Evolutionary conservation across 2,329 filamentous ascomycete genomes (phyloP).

Genomic region (Aspergillus felis): DNA sequence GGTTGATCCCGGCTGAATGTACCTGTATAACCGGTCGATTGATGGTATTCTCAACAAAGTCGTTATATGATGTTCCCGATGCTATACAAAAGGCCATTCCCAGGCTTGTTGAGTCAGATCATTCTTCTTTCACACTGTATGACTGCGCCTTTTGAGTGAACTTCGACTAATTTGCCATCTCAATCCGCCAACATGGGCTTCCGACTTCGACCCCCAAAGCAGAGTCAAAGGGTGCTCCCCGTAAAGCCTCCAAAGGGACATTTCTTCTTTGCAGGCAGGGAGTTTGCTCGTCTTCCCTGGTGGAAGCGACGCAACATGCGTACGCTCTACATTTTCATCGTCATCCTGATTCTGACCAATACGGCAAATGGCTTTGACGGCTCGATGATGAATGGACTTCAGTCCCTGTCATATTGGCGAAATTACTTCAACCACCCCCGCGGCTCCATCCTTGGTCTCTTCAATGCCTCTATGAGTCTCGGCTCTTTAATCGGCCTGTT

Average conservation of each 20-base stretch:
- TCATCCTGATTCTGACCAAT: conserved; percentile 27
- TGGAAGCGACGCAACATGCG: conserved; percentile 26
- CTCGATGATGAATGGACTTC: conserved; percentile 27
- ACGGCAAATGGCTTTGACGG: conserved; percentile 36
- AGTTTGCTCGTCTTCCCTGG: conserved; percentile 26
- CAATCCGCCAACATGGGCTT: conserved; percentile 5
- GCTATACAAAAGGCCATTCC: background rate
- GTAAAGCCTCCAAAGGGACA: conserved; percentile 19
- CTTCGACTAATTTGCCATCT: too few species aligned
- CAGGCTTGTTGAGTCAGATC: background rate
- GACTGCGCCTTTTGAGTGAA: background rate
- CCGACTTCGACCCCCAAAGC: conserved; percentile 10
- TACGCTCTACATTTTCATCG: conserved; percentile 27
- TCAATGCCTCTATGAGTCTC: conserved; percentile 16
- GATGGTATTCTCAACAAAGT: background rate
- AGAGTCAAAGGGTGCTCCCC: conserved; percentile 6
- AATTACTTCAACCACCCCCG: conserved; percentile 21
- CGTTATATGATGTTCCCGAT: background rate
- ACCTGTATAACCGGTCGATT: background rate
- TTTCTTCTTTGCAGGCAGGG: conserved; percentile 23
- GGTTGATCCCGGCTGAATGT: background rate
- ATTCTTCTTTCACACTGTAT: too few species aligned
- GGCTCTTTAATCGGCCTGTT: conserved; percentile 16
- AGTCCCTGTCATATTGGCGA: conserved; percentile 22
- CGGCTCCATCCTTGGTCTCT: conserved; percentile 18